Evolutionary conservation across 2,329 filamentous ascomycete species (phyloP), one percentile per base, ranked within the genome.

Genomic region (Lasiodiplodia sp.): DNA sequence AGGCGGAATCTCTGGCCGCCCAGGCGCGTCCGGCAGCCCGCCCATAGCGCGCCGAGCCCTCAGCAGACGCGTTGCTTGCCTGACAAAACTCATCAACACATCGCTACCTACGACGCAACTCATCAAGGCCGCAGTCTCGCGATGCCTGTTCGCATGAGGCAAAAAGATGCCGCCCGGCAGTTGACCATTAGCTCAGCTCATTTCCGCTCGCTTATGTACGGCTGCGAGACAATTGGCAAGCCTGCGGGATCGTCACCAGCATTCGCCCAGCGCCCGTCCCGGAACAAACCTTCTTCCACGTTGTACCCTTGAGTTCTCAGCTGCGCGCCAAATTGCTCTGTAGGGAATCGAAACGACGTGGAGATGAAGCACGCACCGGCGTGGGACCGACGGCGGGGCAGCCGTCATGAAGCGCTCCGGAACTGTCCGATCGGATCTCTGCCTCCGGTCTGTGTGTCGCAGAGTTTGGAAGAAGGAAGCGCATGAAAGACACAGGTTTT

Each of bases 381-480:
- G 52, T 38, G 60, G 51, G 18, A 12, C 57, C 57, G 6, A 14
- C 21, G 3, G 23, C 58, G 25, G 58, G 44, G 44, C 37, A 40
- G 58, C 58, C 49, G 44, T 25, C 40, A 25, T 63, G 58, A 63
- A 49, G 44, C 28, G 25, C 25, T 34, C 40, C 40, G 21, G 58
- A n/a, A 28, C 58, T 51, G 58, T 63, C 58, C 47, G 60, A 64
- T 64, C 60, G 16, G 60, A 64, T 64, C 60, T 64, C 47, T 64
- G 38, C 37, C 44, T 63, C 37, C 56, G 34, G 34, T 25, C 18
- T 58, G 34, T 58, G 34, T 44, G 37, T 44, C 34, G 37, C 37
- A 38, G 55, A 14, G 56, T 11, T 51, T 44, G 28, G 51, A 64
- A 52, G 60, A n/a, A 52, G 47, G 44, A 52, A 37, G 51, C 60